Evolutionary conservation across 1,139 yeast genomes (phyloP).

Genomic region (Magnusiomyces tetraspermus): DNA sequence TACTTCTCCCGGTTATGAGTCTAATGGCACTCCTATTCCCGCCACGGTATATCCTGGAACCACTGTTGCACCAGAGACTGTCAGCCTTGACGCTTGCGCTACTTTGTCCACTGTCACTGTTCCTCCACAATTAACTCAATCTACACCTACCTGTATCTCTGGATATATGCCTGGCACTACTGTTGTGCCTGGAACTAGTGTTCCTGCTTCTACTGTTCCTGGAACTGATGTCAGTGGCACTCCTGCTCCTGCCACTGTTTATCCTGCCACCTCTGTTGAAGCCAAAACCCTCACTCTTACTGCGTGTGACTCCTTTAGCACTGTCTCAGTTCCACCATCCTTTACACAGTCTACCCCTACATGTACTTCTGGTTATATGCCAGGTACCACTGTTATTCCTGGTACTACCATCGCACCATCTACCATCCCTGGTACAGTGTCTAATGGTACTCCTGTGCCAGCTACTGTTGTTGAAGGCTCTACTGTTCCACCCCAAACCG

Average conservation of each 20-base stretch:
- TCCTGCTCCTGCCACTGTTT: conserved; percentile 8
- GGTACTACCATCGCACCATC: conserved; percentile 3
- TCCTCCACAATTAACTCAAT: conserved; percentile 4
- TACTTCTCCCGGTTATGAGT: not conserved
- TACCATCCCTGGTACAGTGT: conserved; percentile 6
- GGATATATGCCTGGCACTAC: conserved; percentile 7
- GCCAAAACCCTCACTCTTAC: not conserved
- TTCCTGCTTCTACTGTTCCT: conserved; percentile 6
- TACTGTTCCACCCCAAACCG: conserved; percentile 6
- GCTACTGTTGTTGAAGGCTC: conserved; percentile 8
- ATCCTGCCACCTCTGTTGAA: conserved; percentile 1
- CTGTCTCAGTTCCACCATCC: conserved; percentile 1
- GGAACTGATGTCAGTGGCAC: conserved; percentile 7
- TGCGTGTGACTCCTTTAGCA: not conserved
- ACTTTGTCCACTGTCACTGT: conserved; percentile 3
- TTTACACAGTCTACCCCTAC: not conserved
- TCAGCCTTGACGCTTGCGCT: conserved; percentile 5
- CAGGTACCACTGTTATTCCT: conserved; percentile 3
- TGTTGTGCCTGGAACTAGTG: conserved; percentile 9
- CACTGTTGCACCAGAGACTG: conserved; percentile 1
- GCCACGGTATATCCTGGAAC: conserved; percentile 2
- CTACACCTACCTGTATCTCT: conserved; percentile 6
- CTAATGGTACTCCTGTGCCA: conserved; percentile 8
- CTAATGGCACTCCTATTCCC: not conserved
- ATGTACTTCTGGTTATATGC: not conserved